Conservation (phyloP, 2,329 filamentous ascomycete genomes). For the Fusarium pseudograminearum region DNA sequence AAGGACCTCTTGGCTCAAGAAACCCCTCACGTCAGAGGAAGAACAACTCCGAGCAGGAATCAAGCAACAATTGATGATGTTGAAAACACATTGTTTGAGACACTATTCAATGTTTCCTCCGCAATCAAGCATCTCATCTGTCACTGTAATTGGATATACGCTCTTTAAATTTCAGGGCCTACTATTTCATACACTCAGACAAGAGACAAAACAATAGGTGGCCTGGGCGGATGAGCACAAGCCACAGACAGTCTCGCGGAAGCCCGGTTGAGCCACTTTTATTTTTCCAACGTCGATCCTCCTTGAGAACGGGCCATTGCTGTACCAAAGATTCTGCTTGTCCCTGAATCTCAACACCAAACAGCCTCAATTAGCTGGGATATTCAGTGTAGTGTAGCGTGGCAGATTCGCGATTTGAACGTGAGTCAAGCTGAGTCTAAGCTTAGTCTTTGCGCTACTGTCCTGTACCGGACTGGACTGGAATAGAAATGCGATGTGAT, state of each 20-base stretch:
- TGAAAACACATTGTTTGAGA: slow-evolving; percentile 1
- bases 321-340: background rate
- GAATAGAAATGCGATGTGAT: slow-evolving; percentile 6
- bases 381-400: slow-evolving; percentile 7
- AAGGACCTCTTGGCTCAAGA: slow-evolving; percentile 18
- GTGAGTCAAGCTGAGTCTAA: slow-evolving; percentile 1
- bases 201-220: slow-evolving; percentile 32
- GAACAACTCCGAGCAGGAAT: slow-evolving; percentile 15
- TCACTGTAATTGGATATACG: background rate
- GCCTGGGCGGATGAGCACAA: slow-evolving; percentile 34
- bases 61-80: background rate
- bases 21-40: slow-evolving; percentile 38
- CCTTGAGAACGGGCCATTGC: slow-evolving; percentile 5
- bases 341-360: slow-evolving; percentile 25
- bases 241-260: slow-evolving; percentile 38
- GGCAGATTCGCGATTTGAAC: slow-evolving; percentile 28
- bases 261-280: slow-evolving; percentile 35
- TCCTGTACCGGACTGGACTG: background rate
- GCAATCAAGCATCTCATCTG: background rate
- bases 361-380: background rate
- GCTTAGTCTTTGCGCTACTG: slow-evolving; percentile 29
- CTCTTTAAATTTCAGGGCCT: slow-evolving; percentile 24
- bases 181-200: slow-evolving; percentile 25
- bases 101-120: slow-evolving; percentile 13
- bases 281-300: slow-evolving; percentile 33